Evolutionary conservation across 208 protist species (phyloP).

Genomic region (Acanthamoeba castellanii): DNA sequence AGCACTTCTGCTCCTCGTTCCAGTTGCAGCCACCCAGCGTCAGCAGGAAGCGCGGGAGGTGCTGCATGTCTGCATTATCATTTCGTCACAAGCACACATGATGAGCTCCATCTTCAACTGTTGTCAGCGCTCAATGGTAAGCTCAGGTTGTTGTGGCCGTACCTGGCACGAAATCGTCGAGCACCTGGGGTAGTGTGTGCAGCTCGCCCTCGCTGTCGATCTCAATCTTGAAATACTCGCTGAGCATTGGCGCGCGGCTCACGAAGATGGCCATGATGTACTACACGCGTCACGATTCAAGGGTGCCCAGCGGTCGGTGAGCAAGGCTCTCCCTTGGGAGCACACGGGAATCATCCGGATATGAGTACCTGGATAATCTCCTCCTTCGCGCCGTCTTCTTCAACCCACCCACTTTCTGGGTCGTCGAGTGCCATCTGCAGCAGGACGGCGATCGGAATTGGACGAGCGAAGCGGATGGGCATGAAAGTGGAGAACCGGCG

Average conservation of each 20-base stretch:
- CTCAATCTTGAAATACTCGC: constrained; percentile 74
- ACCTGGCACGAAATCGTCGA: constrained; percentile 72
- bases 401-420: constrained; percentile 70
- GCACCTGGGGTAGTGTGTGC: constrained; percentile 60
- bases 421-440: constrained; percentile 64
- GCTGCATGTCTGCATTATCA: constrained; percentile 39
- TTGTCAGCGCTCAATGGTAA: neutral
- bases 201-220: constrained; percentile 64
- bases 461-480: constrained; percentile 63
- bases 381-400: constrained; percentile 71
- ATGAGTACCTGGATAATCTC: constrained; percentile 63
- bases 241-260: constrained; percentile 71
- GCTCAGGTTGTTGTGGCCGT: neutral
- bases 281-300: neutral
- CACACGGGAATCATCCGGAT: too few relatives aligned
- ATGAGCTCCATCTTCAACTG: neutral
- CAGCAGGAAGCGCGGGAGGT: constrained; percentile 55
- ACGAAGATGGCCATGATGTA: constrained; percentile 68
- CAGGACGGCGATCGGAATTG: constrained; percentile 52
- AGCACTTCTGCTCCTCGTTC: constrained; percentile 81
- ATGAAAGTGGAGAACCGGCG: constrained; percentile 67
- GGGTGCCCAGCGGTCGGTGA: neutral
- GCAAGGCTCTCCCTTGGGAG: too few relatives aligned
- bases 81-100: neutral
- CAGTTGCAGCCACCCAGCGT: constrained; percentile 76